phyloP scores from a whole-genome alignment of 306 rosid genomes.

The Gastrolobium villosum region DNA sequence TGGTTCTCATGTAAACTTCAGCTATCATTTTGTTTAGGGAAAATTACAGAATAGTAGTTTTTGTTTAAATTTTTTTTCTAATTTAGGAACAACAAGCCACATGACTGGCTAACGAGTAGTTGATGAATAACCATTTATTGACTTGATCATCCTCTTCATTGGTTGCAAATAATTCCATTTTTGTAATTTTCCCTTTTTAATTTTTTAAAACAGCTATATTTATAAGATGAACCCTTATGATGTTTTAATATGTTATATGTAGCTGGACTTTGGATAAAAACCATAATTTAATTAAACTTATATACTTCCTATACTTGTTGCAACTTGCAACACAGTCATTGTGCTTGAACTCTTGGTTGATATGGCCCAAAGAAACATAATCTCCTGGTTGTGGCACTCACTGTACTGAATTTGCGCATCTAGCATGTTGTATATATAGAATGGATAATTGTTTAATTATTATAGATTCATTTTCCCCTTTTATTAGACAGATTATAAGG shows the following conservation, averaged over 20 bases:
- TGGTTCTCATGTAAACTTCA: neutral
- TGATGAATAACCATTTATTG: neutral
- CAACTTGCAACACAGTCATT: neutral
- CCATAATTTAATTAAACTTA: neutral
- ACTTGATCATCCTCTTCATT: conserved; percentile 3
- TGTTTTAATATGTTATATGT: neutral
- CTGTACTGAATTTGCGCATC: neutral
- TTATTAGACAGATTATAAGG: too few species aligned
- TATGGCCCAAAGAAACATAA: neutral
- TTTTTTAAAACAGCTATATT: too few species aligned
- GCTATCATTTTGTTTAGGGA: neutral
- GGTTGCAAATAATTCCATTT: neutral
- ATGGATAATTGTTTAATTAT: too few species aligned
- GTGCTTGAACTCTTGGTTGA: neutral
- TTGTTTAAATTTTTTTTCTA: conserved; percentile 6
- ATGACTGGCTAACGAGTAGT: neutral
- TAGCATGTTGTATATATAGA: too few species aligned
- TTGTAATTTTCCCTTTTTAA: neutral
- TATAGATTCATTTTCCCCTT: too few species aligned
- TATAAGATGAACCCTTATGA: too few species aligned
- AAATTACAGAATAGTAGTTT: neutral
- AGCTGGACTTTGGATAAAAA: neutral
- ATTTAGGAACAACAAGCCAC: neutral
- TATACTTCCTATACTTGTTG: neutral
- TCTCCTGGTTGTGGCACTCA: neutral